Evolutionary conservation across 805 yeast species (phyloP), one percentile per base, ranked within the genome.

Genomic region (Maudiozyma turicensis): DNA sequence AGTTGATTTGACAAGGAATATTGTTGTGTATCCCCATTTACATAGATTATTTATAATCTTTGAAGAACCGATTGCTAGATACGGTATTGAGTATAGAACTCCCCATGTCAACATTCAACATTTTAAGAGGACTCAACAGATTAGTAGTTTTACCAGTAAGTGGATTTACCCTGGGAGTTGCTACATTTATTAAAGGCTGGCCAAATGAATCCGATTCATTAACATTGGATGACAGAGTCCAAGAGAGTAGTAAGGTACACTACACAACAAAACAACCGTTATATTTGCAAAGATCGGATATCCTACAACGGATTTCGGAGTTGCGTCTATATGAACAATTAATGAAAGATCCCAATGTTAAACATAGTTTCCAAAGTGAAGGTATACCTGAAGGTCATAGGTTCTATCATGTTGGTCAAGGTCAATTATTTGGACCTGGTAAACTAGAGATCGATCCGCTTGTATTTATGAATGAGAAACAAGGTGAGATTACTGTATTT

Each of bases 361-460:
- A 51, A 13, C 58, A 59, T n/a, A 32, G 45, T 31, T 49, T 63
- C 0, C 73, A 72, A 30, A 74, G 79, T 2, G 68, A 73, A 15
- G 57, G 70, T 30, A 69, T 83, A 40, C 88, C 89, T 0, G 70
- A 64, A 42, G 79, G 78, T 7, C 88, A 84, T 58, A 75, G 74
- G 38, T 58, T 61, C 2, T 77, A 82, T 59, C 84, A 83, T 64
- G 87, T 84, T 8, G 81, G 84, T 0, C 78, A 81, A 46, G 95
- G 95, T 0, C 64, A 86, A 8, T 67, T 88, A 46, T 78, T 77
- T 54, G 90, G 95, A 0, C 77, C 79, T 2, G 74, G 79, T 14
- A 76, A 80, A 52, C 68, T 86, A 53, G 86, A 84, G 49, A 77
- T 86, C 29, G 95, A 87, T 58, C 96, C 96, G 0, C 65, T 86